Base-by-base conservation (phyloP, 768 basidiomycete genomes). In the Pleurotus giganteus region DNA sequence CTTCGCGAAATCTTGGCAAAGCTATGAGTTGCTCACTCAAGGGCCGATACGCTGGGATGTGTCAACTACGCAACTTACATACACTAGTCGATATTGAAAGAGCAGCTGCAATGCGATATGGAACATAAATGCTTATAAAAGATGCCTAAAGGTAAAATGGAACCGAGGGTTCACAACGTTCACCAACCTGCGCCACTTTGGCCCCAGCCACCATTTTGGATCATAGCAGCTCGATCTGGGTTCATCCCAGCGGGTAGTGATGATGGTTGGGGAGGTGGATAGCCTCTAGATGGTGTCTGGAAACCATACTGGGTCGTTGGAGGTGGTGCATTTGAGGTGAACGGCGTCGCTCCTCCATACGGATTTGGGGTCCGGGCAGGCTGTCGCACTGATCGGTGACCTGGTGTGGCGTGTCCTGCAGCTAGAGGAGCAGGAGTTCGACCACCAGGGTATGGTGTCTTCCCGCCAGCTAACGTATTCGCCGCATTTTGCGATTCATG, bases 311-410 rank as follows among this genome's bases (percentile, higher is more conserved):
- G 62, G 2, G 70, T 67, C 42, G 66, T 62, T 32, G 70, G 66
- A 39, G 59, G 28, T 11, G 69, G 61, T 55, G 65, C 79, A 49
- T 80, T 77, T 19, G 79, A 74, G 63, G 32, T 19, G 53, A 67
- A 66, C 24, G 69, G 63, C 2, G 77, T 73, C 9, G 76, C 66
- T 34, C 72, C 73, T 32, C 77, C 80, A 60, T 92, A 92, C 1
- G 91, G 88, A 62, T 92, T 93, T 8, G 91, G 91, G 41, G 91
- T 93, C 44, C 88, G 81, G 15, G 79, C 82, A 31, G 79, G 67
- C 60, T 89, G 87, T 52, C 89, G 88, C 42, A 87, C 77, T 17
- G 91, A 93, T 69, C 84, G 75, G 63, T 83, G 87, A 1, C 90
- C 89, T n/a, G 91, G 89, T 7, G 89, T 91, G n/a, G 79, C 74